Base-by-base conservation (phyloP, 768 basidiomycete species). In the Strobilomyces confusus region DNA sequence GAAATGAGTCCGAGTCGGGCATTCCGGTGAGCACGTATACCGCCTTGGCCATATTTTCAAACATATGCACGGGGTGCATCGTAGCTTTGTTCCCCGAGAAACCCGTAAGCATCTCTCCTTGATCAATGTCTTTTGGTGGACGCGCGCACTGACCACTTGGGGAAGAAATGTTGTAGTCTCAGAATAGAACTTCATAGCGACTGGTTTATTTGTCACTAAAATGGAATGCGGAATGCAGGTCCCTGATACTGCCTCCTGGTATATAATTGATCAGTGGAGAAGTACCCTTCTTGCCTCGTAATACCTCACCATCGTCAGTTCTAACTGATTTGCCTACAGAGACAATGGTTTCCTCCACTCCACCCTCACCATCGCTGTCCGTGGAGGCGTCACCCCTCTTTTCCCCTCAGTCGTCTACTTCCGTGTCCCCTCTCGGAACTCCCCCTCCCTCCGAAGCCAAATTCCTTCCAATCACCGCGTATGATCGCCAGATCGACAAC, bases 401-500 rank as follows among this genome's bases (percentile, higher is more conserved):
- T 19, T 41, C 34, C 6, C 26, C 44, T 29, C 26, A 20, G 9
- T 36, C 44, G 2, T 49, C 58, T 2, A 2, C 52, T n/a, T 48
- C 52, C 5, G 7, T 42, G 7, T 57, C 58, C 6, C 38, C 52
- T n/a, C 50, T 52, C 2, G 38, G 34, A 13, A 51, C 48, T 0
- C 51, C 51, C 9, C 40, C 62, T 40, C 34, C 55, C 8, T 29
- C 46, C 23, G 44, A 45, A 9, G 20, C 9, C n/a, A 58, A 54
- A 15, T 14, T 19, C 8, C 55, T 51, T 5, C 42, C 42, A 3
- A 17, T 29, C 29, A 12, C 33, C 20, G 13, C 22, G 2, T 25
- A 51, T 36, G 53, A 61, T 55, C 55, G 56, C 14, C 51, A 47
- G 41, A 55, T 64, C 15, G 64, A 66, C 29, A 66, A 63, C 6